Conservation (phyloP, 768 basidiomycete genomes). For the Paxillus ammoniavirescens region DNA sequence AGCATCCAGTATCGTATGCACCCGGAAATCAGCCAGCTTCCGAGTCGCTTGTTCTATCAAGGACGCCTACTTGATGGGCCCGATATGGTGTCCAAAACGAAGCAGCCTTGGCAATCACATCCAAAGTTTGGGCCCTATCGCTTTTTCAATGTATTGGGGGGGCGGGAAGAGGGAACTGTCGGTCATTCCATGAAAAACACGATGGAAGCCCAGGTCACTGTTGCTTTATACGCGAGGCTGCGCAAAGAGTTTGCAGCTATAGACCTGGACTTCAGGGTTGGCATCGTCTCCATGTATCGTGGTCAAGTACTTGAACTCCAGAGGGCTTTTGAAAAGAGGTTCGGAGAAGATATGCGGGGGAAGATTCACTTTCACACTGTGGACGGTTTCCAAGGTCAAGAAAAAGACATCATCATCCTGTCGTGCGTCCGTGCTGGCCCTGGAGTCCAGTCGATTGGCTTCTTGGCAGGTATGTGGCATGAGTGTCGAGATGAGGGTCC, state of each 20-base stretch:
- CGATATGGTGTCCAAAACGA: conserved; percentile 80
- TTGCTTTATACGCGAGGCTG: conserved; percentile 73
- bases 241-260: conserved; percentile 57
- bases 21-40: conserved; percentile 88
- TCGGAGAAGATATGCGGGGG: conserved; percentile 66
- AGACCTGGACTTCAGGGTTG: conserved; percentile 56
- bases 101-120: conserved; percentile 81
- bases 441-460: conserved; percentile 79
- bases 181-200: conserved; percentile 77
- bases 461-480: conserved; percentile 64
- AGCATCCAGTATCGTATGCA: conserved; percentile 99
- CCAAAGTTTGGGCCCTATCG: conserved; percentile 80
- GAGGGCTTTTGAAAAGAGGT: conserved; percentile 63
- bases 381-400: conserved; percentile 98
- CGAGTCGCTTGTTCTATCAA: conserved; percentile 86
- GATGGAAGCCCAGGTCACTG: conserved; percentile 71
- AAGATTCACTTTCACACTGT: conserved; percentile 95
- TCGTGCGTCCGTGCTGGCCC: conserved; percentile 95
- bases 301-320: conserved; percentile 81
- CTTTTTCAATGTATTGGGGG: conserved; percentile 78
- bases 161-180: conserved; percentile 53
- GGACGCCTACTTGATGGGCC: conserved; percentile 83
- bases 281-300: conserved; percentile 91
- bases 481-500: not conserved
- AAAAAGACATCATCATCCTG: conserved; percentile 96